Base-by-base conservation (phyloP, 495 filamentous ascomycete genomes). In the Penicillium samsonianum region DNA sequence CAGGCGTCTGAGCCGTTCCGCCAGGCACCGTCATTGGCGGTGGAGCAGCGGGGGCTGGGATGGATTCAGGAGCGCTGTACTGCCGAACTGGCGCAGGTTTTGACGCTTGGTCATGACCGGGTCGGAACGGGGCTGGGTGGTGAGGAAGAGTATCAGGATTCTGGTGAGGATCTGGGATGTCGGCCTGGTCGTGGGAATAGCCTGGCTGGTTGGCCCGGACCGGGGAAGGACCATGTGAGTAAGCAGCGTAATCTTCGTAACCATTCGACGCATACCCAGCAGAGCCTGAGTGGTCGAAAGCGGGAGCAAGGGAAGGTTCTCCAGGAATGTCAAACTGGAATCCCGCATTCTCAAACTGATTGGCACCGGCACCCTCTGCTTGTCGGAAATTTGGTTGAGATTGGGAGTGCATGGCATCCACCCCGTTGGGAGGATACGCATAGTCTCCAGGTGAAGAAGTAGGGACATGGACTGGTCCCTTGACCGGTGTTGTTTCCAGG, bases 91-190 rank as follows among this genome's bases (percentile, higher is more conserved):
- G 90, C 2, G 87, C 76, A 2, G 91, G 88, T 58, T 84, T 86
- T n/a, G 65, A 63, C 57, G 57, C 78, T 76, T 54, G 83, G 69
- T 76, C 84, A 56, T 88, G 79, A 14, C 92, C 94, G 4, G 89
- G 84, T 19, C 92, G 84, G 47, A 95, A 84, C 11, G 94, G 94
- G 5, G 79, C 76, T 10, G 93, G 91, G 67, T 96, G 94, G 30
- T 83, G 79, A 16, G 91, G 73, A 3, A 95, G 77, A n/a, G 76
- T 76, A 67, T 91, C 87, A 3, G 81, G 79, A 50, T 82, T 78
- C 60, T 73, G 76, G 54, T 64, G 75, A 63, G 51, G 70, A 62
- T 64, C 68, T 53, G 58, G 47, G 14, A 49, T n/a, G 9, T 43
- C 62, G 4, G 57, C 48, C 28, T 53, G 64, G 22, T 64, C 62